Percentiles rank a stretch among this genome's conserved stretches.
Evolutionary conservation across 768 basidiomycete genomes (phyloP).

Genomic region (Termitomyces sp.): DNA sequence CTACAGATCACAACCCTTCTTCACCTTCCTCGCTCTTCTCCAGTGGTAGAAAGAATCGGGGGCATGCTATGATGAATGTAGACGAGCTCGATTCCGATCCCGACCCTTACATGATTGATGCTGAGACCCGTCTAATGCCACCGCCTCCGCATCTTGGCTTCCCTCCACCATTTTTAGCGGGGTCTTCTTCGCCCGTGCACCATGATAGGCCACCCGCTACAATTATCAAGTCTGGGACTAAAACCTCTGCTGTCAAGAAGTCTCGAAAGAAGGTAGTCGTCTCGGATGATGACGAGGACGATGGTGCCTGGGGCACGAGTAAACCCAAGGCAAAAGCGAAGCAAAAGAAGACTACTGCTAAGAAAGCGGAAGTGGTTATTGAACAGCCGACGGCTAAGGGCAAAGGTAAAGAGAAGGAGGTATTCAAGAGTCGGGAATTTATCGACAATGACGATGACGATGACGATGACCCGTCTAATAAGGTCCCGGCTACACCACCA

Average conservation of each 20-base stretch:
- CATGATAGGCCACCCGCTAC: neutral
- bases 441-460: constrained; percentile 30
- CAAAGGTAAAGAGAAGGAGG: constrained; percentile 28
- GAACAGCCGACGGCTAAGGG: constrained; percentile 20
- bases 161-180: constrained; percentile 45
- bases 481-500: neutral
- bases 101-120: neutral
- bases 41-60: constrained; percentile 14
- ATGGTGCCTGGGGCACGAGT: constrained; percentile 1
- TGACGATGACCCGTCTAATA: constrained; percentile 15
- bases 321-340: constrained; percentile 18
- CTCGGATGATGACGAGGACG: neutral
- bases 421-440: constrained; percentile 42
- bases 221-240: neutral
- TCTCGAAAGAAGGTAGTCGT: constrained; percentile 19
- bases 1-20: constrained; percentile 13
- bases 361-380: constrained; percentile 16
- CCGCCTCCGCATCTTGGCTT: constrained; percentile 17
- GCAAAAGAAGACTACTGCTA: constrained; percentile 23
- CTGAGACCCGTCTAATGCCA: constrained; percentile 9
- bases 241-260: constrained; percentile 7
- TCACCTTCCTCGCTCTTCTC: constrained; percentile 30
- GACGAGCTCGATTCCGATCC: constrained; percentile 26
- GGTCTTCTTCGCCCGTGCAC: constrained; percentile 35
- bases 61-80: constrained; percentile 14